Evolutionary conservation across 495 filamentous ascomycete species (phyloP).

Genomic region (Parachaetomium inaequale): DNA sequence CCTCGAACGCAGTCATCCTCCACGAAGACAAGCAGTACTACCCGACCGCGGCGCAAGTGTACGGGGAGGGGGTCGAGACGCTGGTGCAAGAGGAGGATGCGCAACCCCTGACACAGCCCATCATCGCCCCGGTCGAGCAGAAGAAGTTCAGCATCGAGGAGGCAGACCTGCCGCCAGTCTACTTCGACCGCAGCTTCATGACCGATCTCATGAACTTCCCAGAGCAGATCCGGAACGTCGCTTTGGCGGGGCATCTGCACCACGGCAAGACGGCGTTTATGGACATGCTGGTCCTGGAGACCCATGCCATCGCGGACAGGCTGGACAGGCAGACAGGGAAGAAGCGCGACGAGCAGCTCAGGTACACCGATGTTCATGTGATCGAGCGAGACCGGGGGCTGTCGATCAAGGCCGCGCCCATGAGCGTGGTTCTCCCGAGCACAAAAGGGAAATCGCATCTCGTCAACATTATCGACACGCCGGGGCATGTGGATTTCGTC

Average conservation of each 20-base stretch:
- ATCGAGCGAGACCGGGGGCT: slow-evolving; percentile 85
- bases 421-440: slow-evolving; percentile 85
- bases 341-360: slow-evolving; percentile 81
- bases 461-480: slow-evolving; percentile 91
- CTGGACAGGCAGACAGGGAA: slow-evolving; percentile 75
- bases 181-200: slow-evolving; percentile 85
- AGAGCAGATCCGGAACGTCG: slow-evolving; percentile 88
- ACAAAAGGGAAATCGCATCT: slow-evolving; percentile 94
- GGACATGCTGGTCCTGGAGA: slow-evolving; percentile 96
- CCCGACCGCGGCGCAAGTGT: slow-evolving; percentile 90
- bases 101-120: slow-evolving; percentile 85
- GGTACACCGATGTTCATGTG: slow-evolving; percentile 90
- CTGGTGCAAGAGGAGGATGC: slow-evolving; percentile 97
- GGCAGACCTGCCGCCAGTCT: slow-evolving; percentile 80
- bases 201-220: slow-evolving; percentile 94
- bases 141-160: slow-evolving; percentile 96
- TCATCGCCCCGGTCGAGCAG: slow-evolving; percentile 85
- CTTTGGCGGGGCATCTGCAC: slow-evolving; percentile 86
- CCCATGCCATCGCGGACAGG: slow-evolving; percentile 76
- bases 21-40: slow-evolving; percentile 99
- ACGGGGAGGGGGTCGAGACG: slow-evolving; percentile 90
- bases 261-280: slow-evolving; percentile 98
- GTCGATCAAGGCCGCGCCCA: slow-evolving; percentile 91
- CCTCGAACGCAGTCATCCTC: slow-evolving; percentile 91
- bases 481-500: slow-evolving; percentile 96